These are phyloP conservation scores for Pyrus communis DNA, from an alignment of 306 rosid genomes.

Conservation along the genomic window DNA sequence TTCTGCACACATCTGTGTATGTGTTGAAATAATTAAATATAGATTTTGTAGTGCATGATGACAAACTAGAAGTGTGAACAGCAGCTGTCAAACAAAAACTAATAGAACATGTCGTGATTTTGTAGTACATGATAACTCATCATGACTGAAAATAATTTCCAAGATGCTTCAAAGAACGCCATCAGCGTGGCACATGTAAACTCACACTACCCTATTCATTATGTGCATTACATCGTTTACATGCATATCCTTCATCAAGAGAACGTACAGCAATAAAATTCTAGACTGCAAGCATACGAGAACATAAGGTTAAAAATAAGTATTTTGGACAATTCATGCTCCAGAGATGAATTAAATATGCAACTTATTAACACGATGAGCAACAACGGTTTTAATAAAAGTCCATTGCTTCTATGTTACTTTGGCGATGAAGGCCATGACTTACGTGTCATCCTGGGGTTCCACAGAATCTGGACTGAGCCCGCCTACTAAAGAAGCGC, in stretches of 20 bases:
- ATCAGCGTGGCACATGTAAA: neutral
- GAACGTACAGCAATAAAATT: neutral
- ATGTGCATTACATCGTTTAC: neutral
- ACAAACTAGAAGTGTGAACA: neutral
- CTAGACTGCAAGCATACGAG: neutral
- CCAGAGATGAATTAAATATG: neutral
- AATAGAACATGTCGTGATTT: neutral
- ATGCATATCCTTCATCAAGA: neutral
- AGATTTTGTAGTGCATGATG: neutral
- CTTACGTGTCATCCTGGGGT: slow-evolving; percentile 34
- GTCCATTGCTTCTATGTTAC: neutral
- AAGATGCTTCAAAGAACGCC: neutral
- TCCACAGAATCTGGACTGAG: slow-evolving; percentile 29
- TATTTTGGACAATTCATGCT: neutral
- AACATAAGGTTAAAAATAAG: neutral
- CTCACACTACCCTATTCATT: neutral
- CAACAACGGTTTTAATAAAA: neutral
- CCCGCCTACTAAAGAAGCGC: slow-evolving; percentile 27
- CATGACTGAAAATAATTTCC: neutral
- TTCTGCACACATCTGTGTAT: neutral
- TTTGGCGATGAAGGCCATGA: neutral
- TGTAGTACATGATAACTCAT: neutral
- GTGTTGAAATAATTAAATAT: neutral
- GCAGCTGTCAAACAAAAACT: neutral
- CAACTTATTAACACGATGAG: neutral